Evolutionary conservation across 2,329 filamentous ascomycete species (phyloP), one percentile per base, ranked within the genome.

Genomic region (Zasmidium angulare): DNA sequence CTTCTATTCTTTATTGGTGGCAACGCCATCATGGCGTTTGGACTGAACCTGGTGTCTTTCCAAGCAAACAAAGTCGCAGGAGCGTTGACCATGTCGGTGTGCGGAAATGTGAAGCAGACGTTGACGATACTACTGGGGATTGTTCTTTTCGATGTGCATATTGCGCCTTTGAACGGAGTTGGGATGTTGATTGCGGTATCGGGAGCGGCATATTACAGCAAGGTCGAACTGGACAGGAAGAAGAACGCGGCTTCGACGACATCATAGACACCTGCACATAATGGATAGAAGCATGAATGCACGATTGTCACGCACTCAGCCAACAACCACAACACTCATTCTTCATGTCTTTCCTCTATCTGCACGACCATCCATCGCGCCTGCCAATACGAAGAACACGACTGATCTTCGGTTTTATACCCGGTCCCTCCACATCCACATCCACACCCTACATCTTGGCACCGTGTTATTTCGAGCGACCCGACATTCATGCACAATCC

Each of bases 161-260:
- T 75, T 19, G 67, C 66, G 19, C 50, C 60, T 26, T 58, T 78
- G 65, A 86, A 86, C 69, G 83, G 82, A 14, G 64, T 81, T 12
- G 84, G 66, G 48, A 84, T 85, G 80, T 62, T 75, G 24, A 74
- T 86, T 21, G 83, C 84, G n/a, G 77, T 86, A 69, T 63, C 76
- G 7, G 84, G 84, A 43, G 84, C 82, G 3, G 83, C 79, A 23
- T 82, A 81, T 69, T 86, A 86, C 75, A 83, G 80, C 72, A 82
- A 81, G 67, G 81, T 84, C 21, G 83, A 85, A 72, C 72, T 85
- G 29, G 80, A 82, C 66, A 77, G 78, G 67, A 82, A 79, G 73
- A 63, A 56, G 50, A n/a, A n/a, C n/a, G 59, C 53, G 17, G 24
- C 57, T 12, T 52, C 60, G 26, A 50, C 36, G 11, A 17, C 36